Base-by-base conservation (phyloP, 192 early-diverging fungal species). In the Coemansia sp. region DNA sequence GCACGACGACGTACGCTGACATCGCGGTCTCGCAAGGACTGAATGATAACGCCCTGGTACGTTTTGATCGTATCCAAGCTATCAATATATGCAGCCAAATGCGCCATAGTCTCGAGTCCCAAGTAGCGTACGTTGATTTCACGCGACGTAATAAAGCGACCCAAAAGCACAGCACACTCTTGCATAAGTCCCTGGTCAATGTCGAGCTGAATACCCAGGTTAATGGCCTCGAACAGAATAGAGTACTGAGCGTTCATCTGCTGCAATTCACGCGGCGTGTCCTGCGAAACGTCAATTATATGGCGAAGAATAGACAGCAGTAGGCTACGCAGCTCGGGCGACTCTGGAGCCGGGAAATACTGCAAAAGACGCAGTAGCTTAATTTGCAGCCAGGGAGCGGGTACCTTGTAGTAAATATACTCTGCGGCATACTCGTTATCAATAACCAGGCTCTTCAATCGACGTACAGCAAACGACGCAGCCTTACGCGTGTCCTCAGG, bases 171-270 rank as follows among this genome's bases (percentile, higher is more conserved):
- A 13, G 92, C 90, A 12, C 94, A 90, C 78, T 98, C 92, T 36
- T 86, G 89, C 64, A 97, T 90, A 63, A 97, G 87, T 1, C 89
- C 90, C 4, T 96, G 97, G 65, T 95, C 88, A 36, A 91, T 88
- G 77, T 98, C 95, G 66, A 98, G 68, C 68, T 97, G 96, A 62
- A 99, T 96, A 1, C 93, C 93, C 58, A 98, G 78, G 78, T 95
- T 97, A 74, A 98, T 96, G 27, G 97, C 95, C 85, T 99, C 98
- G 71, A 99, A 98, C 34, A 98, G 72, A 15, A 99, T 91, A 6
- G 97, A 92, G 84, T 98, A 98, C 86, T 97, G 94, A 6, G 98
- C 97, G 75, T 99, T 98, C 86, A 92, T 95, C 71, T 98, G 97
- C 62, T 99, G 96, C 31, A 95, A 91, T 72, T 99, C 98, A 69